Evolutionary conservation across 345 rosid species (phyloP), one percentile per base, ranked within the genome.

Genomic region (Eucalyptus victrix): DNA sequence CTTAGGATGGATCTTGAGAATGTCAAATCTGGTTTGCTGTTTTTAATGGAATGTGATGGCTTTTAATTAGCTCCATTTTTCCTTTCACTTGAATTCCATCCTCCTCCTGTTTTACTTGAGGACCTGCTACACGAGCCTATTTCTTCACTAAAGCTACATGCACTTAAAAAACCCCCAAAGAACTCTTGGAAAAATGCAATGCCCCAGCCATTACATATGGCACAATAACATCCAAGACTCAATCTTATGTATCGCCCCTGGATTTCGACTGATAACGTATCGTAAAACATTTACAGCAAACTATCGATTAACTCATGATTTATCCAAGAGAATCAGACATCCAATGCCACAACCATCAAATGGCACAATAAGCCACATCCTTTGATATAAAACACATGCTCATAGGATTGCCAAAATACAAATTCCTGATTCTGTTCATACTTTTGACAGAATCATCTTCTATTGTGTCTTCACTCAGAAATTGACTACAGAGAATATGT

Each of bases 241-340:
- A 8, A 32, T 34, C 80, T 32, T 0, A 32, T 32, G 42, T 32
- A 32, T 3, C 2, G 34, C 37, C 72, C 72, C 14, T 15, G 1
- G 1, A n/a, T n/a, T 65, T 65, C 80, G 12, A 32, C 24, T 17
- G 3, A 34, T 34, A 10, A 69, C 24, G 7, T 18, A 18, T 18
- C 2, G 23, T 76, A 13, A 37, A 37, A 65, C 2, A 21, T 44
- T 37, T 76, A 76, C 0, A 0, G 45, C 37, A n/a, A 1, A 65
- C 76, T 0, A 65, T 65, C 3, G 16, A 76, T 37, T 21, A 76
- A 76, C 28, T 21, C 16, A 3, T 21, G 45, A 40, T 21, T 72
- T 21, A 40, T 76, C 28, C 15, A 76, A 76, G 83, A 76, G 47
- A 76, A 76, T 37, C 5, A 76, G 83, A 40, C 83, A 3, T 19